Base-by-base conservation (phyloP, 2,329 filamentous ascomycete species). In the Fusarium incarnatum region DNA sequence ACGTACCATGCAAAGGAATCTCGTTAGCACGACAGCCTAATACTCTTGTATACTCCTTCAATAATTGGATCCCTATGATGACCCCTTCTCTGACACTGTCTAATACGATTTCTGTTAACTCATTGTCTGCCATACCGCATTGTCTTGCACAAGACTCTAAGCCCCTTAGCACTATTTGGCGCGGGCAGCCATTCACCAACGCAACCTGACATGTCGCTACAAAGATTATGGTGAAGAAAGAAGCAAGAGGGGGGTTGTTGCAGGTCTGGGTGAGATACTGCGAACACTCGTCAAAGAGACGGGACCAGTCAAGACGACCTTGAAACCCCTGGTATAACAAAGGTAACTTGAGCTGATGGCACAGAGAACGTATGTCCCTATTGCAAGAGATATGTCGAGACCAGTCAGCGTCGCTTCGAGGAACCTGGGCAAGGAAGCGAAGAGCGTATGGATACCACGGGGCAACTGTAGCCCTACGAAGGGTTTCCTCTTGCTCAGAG, bases 1-100 rank as follows among this genome's bases (percentile, higher is more conserved):
- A 47, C 65, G 50, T 57, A 64, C 65, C 45, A 44, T 70, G 49
- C 16, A 72, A 40, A 27, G 65, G 69, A n/a, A 67, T 57, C 45
- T 67, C 69, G 13, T 70, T 48, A 23, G 69, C 69, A 23, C 69
- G 62, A 37, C 37, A 46, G 7, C 61, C 69, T 9, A 71, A 30
- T 10, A 56, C 37, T 40, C 20, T 54, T 12, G 47, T 47, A 41
- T 44, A 67, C 30, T 70, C 48, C 7, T 20, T 49, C 41, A 72
- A 18, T 30, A 71, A 56, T 20, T 42, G 22, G 20, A 72, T 60
- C 7, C 65, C 61, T 15, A 44, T 56, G 30, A 72, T 28, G 9
- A 58, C 53, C 3, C 69, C 56, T 28, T 64, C 28, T 23, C 57
- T 50, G 8, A 72, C 22, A n/a, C 53, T 54, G 44, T 60, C 60